Conservation (phyloP, 2,329 filamentous ascomycete species). For the Hortaea werneckii region DNA sequence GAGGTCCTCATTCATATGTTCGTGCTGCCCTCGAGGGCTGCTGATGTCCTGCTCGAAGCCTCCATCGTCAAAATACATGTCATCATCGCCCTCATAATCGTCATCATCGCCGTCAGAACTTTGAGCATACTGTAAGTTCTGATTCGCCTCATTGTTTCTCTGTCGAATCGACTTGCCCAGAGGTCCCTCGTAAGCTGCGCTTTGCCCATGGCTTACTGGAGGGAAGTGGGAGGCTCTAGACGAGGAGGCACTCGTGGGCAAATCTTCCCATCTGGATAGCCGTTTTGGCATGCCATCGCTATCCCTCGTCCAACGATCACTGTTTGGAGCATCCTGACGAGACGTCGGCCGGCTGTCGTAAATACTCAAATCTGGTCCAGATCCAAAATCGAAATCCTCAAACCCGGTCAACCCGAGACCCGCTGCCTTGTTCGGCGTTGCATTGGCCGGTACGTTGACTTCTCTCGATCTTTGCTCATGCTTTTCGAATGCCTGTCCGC, state of each 20-base stretch:
- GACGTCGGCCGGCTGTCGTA: slow-evolving; percentile 4
- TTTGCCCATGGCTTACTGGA: slow-evolving; percentile 3
- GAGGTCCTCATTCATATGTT: slow-evolving; percentile 26
- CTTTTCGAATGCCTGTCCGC: too few relatives aligned
- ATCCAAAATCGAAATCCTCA: slow-evolving; percentile 10
- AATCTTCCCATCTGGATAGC: slow-evolving; percentile 2
- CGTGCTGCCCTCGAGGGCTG: slow-evolving; percentile 1
- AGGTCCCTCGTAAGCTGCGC: slow-evolving; percentile 8
- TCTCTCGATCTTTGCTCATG: too few relatives aligned
- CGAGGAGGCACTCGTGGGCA: background rate
- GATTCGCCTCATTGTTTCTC: slow-evolving; percentile 4
- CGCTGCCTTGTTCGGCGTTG: background rate
- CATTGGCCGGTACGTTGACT: too few relatives aligned
- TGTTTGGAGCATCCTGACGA: background rate
- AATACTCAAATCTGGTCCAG: slow-evolving; percentile 6
- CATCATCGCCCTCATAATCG: slow-evolving; percentile 9
- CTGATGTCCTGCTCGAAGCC: slow-evolving; percentile 23
- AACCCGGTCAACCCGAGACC: slow-evolving; percentile 8
- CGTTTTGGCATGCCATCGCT: slow-evolving; percentile 5
- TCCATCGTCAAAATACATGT: slow-evolving; percentile 30
- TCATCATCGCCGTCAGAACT: background rate
- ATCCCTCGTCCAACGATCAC: slow-evolving; percentile 3
- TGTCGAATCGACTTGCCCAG: slow-evolving; percentile 7
- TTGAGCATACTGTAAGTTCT: slow-evolving; percentile 7
- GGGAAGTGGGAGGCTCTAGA: background rate